These are phyloP conservation scores for Vanrija pseudolonga DNA, from an alignment of 1,284 basidiomycete genomes.

Conservation along the genomic window DNA sequence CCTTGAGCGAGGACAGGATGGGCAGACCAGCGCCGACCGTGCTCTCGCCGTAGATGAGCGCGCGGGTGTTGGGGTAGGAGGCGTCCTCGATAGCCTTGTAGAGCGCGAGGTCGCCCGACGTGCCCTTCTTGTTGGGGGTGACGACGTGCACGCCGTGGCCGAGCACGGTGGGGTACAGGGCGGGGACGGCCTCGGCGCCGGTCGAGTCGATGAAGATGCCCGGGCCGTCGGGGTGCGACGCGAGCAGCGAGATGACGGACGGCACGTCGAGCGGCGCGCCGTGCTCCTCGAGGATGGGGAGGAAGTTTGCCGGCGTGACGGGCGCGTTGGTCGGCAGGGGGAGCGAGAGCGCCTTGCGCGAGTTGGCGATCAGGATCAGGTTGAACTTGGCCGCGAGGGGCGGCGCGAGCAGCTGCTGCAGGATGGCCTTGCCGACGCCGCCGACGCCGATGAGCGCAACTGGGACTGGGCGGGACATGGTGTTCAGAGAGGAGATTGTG, in stretches of 20 bases:
- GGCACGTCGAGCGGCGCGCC: conserved; percentile 49
- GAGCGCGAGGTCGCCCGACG: conserved; percentile 68
- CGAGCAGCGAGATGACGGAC: conserved; percentile 49
- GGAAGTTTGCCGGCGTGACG: conserved; percentile 49
- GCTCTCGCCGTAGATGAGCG: conserved; percentile 77
- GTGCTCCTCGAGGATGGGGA: conserved; percentile 44
- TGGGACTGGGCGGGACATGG: conserved; percentile 32
- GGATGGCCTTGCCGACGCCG: conserved; percentile 79
- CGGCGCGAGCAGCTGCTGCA: conserved; percentile 63
- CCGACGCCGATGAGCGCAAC: conserved; percentile 82
- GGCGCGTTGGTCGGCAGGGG: conserved; percentile 47
- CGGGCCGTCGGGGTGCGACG: conserved; percentile 53
- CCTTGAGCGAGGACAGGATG: conserved; percentile 85
- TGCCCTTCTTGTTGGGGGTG: conserved; percentile 98
- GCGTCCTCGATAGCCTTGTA: conserved; percentile 66
- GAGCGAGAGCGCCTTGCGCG: conserved; percentile 62
- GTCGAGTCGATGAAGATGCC: conserved; percentile 93
- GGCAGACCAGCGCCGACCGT: conserved; percentile 96
- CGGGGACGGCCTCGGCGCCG: conserved; percentile 76
- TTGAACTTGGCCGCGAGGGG: conserved; percentile 53
- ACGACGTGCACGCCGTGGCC: conserved; percentile 77
- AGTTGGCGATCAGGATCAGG: conserved; percentile 74
- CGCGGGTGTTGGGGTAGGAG: conserved; percentile 55
- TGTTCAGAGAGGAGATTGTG: not conserved
- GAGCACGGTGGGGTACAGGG: conserved; percentile 78